phyloP scores from a whole-genome alignment of 2,329 filamentous ascomycete species.

The Ophiocordyceps sinensis region DNA sequence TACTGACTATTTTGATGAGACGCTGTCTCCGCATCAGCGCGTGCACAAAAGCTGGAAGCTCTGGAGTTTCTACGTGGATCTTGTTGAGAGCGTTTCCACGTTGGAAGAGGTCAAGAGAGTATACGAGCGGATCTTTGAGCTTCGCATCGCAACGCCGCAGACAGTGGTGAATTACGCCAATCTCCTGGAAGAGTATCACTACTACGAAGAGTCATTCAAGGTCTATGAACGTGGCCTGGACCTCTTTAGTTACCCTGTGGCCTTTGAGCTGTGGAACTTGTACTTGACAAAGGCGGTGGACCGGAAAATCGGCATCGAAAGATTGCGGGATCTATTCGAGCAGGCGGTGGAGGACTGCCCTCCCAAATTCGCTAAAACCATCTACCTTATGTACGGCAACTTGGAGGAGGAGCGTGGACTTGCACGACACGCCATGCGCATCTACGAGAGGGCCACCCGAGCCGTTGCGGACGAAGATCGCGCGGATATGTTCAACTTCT shows the following conservation, averaged over 20 bases:
- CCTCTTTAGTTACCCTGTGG: constrained; percentile 96
- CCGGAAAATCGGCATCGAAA: constrained; percentile 88
- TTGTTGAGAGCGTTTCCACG: constrained; percentile 86
- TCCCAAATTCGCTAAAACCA: constrained; percentile 85
- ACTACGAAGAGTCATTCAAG: constrained; percentile 97
- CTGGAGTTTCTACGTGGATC: constrained; percentile 98
- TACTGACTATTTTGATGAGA: constrained; percentile 98
- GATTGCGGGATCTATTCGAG: constrained; percentile 88
- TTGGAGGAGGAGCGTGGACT: constrained; percentile 91
- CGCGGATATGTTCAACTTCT: constrained; percentile 97
- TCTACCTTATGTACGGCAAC: constrained; percentile 97
- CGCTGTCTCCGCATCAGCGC: constrained; percentile 80
- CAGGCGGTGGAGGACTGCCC: constrained; percentile 92
- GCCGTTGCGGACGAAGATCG: constrained; percentile 91
- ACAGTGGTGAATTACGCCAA: constrained; percentile 98
- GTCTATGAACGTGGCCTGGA: constrained; percentile 91
- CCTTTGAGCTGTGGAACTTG: constrained; percentile 96
- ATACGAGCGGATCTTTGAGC: constrained; percentile 95
- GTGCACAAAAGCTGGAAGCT: constrained; percentile 99
- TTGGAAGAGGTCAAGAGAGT: constrained; percentile 86
- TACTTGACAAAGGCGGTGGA: constrained; percentile 97
- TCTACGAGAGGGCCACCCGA: constrained; percentile 92
- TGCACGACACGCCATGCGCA: constrained; percentile 93
- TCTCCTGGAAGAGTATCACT: constrained; percentile 82
- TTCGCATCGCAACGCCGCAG: constrained; percentile 93